A percentile compares a stretch with the other conserved stretches of the same genome.
phyloP scores from a whole-genome alignment of 768 basidiomycete genomes.

The Chalciporus chontae region DNA sequence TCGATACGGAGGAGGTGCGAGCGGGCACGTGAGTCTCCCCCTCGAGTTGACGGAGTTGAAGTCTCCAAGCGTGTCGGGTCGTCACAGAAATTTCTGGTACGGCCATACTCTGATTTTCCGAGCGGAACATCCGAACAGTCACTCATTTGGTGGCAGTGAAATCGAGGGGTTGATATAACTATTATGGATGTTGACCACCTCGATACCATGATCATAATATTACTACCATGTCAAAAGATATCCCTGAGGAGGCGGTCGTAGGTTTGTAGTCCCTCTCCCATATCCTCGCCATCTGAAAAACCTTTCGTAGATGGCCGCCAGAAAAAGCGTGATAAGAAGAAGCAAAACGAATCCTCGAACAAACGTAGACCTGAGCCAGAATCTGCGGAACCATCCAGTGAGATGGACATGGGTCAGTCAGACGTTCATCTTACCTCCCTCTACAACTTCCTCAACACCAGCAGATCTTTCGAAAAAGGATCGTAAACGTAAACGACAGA shows the following conservation, averaged over 20 bases:
- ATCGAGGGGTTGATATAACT: too few relatives aligned
- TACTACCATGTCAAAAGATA: slow-evolving; percentile 11
- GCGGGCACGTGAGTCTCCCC: too few relatives aligned
- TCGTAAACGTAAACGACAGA: slow-evolving; percentile 24
- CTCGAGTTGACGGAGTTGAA: slow-evolving; percentile 18
- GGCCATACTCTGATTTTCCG: slow-evolving; percentile 11
- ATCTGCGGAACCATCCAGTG: too few relatives aligned
- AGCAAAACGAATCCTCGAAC: neutral
- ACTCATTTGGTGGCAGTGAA: neutral
- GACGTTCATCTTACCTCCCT: neutral
- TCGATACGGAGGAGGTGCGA: slow-evolving; percentile 14
- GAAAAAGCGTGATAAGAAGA: slow-evolving; percentile 14
- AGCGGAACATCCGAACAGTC: neutral
- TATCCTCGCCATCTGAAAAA: neutral
- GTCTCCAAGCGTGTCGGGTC: slow-evolving; percentile 28
- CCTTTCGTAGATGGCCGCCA: slow-evolving; percentile 12
- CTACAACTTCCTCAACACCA: neutral
- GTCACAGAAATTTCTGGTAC: slow-evolving; percentile 25
- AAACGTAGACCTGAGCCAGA: neutral
- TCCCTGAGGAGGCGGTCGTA: too few relatives aligned
- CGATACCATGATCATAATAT: too few relatives aligned
- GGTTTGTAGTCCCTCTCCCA: slow-evolving; percentile 2
- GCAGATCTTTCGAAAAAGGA: slow-evolving; percentile 17
- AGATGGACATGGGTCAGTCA: neutral
- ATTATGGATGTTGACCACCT: too few relatives aligned